Conservation (phyloP, 331 rosid species). For the Dryas integrifolia region DNA sequence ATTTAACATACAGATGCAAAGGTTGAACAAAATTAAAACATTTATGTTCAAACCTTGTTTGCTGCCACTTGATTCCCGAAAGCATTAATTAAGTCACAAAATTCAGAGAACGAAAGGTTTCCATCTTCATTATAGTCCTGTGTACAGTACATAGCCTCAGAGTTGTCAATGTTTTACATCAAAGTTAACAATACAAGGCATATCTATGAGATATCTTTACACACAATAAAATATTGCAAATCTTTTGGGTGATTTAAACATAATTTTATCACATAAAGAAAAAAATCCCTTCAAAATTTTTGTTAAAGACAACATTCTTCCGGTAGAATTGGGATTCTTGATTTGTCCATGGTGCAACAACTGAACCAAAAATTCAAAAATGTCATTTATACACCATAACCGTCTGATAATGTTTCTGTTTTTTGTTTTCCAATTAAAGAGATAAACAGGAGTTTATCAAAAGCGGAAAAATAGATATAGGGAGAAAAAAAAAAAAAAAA, state of each 20-base stretch:
- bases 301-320: no score
- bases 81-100: constrained; percentile 75
- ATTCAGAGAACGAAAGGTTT: constrained; percentile 72
- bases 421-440: no score
- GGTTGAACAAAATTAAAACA: constrained; percentile 5
- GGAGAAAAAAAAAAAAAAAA: no score
- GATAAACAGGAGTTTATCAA: no score
- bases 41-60: constrained; percentile 54
- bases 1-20: not conserved
- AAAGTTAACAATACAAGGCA: not conserved
- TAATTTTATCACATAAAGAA: not conserved
- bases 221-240: not conserved
- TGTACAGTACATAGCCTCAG: constrained; percentile 21
- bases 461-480: no score
- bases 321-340: no score
- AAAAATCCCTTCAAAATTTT: no score
- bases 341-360: no score
- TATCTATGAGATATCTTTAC: not conserved
- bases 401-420: no score
- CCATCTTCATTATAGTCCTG: constrained; percentile 97
- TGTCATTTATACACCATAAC: no score
- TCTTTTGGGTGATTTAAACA: not conserved
- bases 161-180: constrained; percentile 1
- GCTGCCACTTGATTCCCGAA: constrained; percentile 84
- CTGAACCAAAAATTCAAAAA: no score